A percentile compares a stretch with the other conserved stretches of the same genome.
These are phyloP conservation scores for Cercospora zeina DNA, from an alignment of 2,329 filamentous ascomycete genomes.

Conservation along the genomic window DNA sequence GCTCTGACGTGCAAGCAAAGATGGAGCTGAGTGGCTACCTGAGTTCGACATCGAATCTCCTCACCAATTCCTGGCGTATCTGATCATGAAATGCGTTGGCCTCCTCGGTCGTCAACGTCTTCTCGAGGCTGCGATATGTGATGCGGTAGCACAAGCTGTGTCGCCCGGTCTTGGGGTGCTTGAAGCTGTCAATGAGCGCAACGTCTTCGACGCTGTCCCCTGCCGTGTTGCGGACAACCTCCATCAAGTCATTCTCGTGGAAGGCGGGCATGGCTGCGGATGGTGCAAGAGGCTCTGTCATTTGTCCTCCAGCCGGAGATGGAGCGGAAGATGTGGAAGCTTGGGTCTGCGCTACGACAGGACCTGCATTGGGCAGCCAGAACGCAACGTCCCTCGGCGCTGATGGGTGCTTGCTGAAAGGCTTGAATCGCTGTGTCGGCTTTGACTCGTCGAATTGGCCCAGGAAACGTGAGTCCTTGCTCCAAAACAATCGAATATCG, in stretches of 20 bases:
- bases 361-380: conserved; percentile 63
- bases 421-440: conserved; percentile 66
- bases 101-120: conserved; percentile 82
- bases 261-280: conserved; percentile 54
- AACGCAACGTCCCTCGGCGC: conserved; percentile 94
- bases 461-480: conserved; percentile 78
- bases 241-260: conserved; percentile 97
- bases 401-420: conserved; percentile 88
- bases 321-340: conserved; percentile 39
- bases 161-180: conserved; percentile 78
- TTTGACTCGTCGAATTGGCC: conserved; percentile 66
- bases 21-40: conserved; percentile 48
- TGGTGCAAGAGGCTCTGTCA: conserved; percentile 39
- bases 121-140: conserved; percentile 89
- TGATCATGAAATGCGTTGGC: conserved; percentile 72
- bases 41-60: conserved; percentile 75
- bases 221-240: conserved; percentile 78
- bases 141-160: conserved; percentile 89
- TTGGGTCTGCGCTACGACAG: conserved; percentile 37
- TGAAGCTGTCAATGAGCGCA: conserved; percentile 78
- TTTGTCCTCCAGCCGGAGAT: conserved; percentile 41
- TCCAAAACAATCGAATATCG: conserved; percentile 97
- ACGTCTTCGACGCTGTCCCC: conserved; percentile 90
- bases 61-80: conserved; percentile 65
- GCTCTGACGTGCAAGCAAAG: background rate